phyloP scores from a whole-genome alignment of 495 filamentous ascomycete species.

The Podospora sp. region DNA sequence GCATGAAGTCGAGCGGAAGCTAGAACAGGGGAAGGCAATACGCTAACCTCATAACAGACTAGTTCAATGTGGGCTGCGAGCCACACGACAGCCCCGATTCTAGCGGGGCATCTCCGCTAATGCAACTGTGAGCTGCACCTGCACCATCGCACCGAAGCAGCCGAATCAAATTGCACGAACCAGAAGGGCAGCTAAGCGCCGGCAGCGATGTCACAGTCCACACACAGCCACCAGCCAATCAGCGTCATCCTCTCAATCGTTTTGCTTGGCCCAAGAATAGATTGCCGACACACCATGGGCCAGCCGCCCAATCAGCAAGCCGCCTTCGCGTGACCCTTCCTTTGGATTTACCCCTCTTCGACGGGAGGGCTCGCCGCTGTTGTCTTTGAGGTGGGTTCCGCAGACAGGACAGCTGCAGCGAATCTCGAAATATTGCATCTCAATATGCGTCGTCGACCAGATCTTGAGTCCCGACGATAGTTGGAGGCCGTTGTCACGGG shows the following conservation, averaged over 20 bases:
- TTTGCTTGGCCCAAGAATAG: conserved; percentile 41
- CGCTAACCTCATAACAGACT: conserved; percentile 6
- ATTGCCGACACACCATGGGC: conserved; percentile 32
- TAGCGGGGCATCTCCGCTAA: conserved; percentile 21
- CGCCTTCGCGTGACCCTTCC: conserved; percentile 11
- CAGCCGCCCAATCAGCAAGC: conserved; percentile 28
- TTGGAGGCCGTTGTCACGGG: background rate
- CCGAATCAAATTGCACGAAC: conserved; percentile 34
- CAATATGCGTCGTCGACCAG: conserved; percentile 1
- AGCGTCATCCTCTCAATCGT: conserved; percentile 17
- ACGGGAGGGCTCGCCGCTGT: background rate
- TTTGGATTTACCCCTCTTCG: conserved; percentile 15
- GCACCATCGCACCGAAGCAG: conserved; percentile 18
- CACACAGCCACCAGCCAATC: conserved; percentile 31
- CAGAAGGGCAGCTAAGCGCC: conserved; percentile 41
- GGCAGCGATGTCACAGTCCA: conserved; percentile 35
- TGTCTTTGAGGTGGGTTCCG: background rate
- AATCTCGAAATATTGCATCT: background rate
- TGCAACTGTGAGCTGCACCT: conserved; percentile 18
- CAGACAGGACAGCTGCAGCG: background rate
- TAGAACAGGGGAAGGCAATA: background rate
- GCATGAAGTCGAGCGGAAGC: conserved; percentile 20
- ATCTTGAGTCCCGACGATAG: background rate
- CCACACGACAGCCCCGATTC: conserved; percentile 8
- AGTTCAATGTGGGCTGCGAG: background rate